Percentiles rank a stretch among this genome's conserved stretches.
Conservation (phyloP, 441 rosid species). For the Mallotus japonicus region DNA sequence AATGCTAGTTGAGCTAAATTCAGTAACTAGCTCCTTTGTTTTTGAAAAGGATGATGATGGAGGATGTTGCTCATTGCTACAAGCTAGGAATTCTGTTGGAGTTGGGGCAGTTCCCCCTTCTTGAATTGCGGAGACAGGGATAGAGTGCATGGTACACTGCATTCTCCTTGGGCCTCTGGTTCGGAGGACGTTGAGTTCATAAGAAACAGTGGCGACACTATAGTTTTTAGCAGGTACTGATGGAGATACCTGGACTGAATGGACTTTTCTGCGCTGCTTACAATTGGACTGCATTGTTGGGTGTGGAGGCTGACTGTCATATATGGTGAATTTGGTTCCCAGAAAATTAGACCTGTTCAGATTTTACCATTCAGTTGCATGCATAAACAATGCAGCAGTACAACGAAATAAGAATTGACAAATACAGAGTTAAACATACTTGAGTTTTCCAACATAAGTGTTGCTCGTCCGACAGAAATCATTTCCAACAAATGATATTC, state of each 20-base stretch:
- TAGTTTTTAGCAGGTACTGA: slow-evolving; percentile 37
- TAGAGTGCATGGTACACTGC: slow-evolving; percentile 65
- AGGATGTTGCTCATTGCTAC: slow-evolving; percentile 20
- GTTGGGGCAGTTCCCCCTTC: slow-evolving; percentile 63
- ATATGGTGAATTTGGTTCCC: slow-evolving; percentile 81
- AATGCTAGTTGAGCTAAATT: slow-evolving; percentile 40
- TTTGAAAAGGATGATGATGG: slow-evolving; percentile 28
- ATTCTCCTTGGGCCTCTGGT: slow-evolving; percentile 94
- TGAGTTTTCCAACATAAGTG: slow-evolving; percentile 65
- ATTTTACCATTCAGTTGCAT: slow-evolving; percentile 20
- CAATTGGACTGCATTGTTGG: slow-evolving; percentile 32
- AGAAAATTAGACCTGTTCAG: slow-evolving; percentile 82
- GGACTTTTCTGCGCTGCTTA: slow-evolving; percentile 35
- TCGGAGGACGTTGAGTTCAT: slow-evolving; percentile 80
- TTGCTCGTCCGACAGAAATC: slow-evolving; percentile 66
- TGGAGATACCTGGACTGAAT: slow-evolving; percentile 47
- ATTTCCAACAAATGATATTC: slow-evolving; percentile 56
- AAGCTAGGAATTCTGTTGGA: slow-evolving; percentile 44
- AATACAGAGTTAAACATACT: slow-evolving; percentile 36
- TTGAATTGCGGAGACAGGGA: slow-evolving; percentile 67
- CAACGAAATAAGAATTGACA: neutral
- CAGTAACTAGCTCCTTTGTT: slow-evolving; percentile 38
- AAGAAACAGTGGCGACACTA: slow-evolving; percentile 54
- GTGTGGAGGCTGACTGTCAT: slow-evolving; percentile 56
- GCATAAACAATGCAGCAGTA: slow-evolving; percentile 11